phyloP scores from a whole-genome alignment of 2,329 filamentous ascomycete genomes.

The Escovopsis sp. region DNA sequence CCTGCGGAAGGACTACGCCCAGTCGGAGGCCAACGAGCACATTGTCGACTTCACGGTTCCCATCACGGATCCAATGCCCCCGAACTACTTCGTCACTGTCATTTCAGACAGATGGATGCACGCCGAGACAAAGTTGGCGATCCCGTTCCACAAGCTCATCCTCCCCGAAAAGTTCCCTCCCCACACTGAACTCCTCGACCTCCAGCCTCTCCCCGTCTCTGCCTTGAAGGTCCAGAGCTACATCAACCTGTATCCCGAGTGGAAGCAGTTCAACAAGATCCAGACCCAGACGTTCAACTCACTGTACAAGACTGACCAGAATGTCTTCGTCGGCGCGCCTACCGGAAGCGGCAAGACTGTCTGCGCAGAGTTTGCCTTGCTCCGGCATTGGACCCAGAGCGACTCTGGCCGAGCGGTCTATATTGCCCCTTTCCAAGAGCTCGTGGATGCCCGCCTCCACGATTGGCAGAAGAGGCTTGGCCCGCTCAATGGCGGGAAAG shows the following conservation, averaged over 20 bases:
- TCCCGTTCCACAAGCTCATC: conserved; percentile 90
- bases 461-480: conserved; percentile 75
- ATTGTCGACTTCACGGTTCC: conserved; percentile 92
- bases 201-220: conserved; percentile 80
- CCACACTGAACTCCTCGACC: conserved; percentile 79
- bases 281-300: conserved; percentile 97
- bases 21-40: conserved; percentile 79
- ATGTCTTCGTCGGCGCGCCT: conserved; percentile 83
- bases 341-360: conserved; percentile 94
- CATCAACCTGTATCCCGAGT: conserved; percentile 64
- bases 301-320: conserved; percentile 79
- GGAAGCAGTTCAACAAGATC: conserved; percentile 88
- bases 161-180: conserved; percentile 91
- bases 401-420: conserved; percentile 67
- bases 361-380: conserved; percentile 84
- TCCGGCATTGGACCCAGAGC: conserved; percentile 62
- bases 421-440: conserved; percentile 85
- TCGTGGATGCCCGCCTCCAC: conserved; percentile 66
- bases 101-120: conserved; percentile 98
- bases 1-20: conserved; percentile 76
- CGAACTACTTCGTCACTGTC: conserved; percentile 95
- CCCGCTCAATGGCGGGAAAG: conserved; percentile 64
- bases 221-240: conserved; percentile 80
- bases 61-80: conserved; percentile 94
- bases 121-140: conserved; percentile 80